Evolutionary conservation across 306 rosid genomes (phyloP), one percentile per base, ranked within the genome.

Genomic region (Pterocarpus santalinus): DNA sequence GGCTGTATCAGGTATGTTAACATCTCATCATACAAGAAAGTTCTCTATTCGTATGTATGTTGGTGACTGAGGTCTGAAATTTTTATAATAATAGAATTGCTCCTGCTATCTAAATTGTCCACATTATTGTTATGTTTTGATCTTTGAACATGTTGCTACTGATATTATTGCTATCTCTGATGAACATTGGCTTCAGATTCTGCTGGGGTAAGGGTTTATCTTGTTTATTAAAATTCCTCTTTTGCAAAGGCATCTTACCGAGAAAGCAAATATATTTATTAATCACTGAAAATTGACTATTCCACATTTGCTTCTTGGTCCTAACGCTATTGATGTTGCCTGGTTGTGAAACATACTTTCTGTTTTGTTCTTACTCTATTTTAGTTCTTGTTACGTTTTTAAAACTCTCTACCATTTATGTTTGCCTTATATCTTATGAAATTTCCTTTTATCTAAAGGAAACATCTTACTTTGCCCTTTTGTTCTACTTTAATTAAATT

Each of bases 1-100:
- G 87, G 80, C 93, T 90, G 35, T 86, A 88, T 86, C 89, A 90
- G 97, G 99, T 95, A 89, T 81, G 72, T 64, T 72, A 68, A 22
- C 65, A 17, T 83, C 69, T 47, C 56, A 9, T 41, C 32, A 51
- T 61, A 12, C 35, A 39, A 53, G 75, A 30, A 61, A 39, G 15
- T 78, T 13, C 22, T 16, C 61, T 61, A 5, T 47, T 22, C 28
- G 17, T 73, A 28, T 63, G 9, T 52, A 72, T 64, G 70, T 53
- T 35, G 28, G 64, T 49, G 15, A 44, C 68, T 68, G 30, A 39
- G 14, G 30, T 60, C 41, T 2, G 38, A 28, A 22, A 22, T 22
- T 56, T 38, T 32, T 61, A 38, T 38, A 6, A 38, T 38, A 36
- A 44, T 44, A 44, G 0, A 5, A 44, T 7, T 44, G 5, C 12